Conservation (phyloP, 345 rosid species). For the Draba incana region DNA sequence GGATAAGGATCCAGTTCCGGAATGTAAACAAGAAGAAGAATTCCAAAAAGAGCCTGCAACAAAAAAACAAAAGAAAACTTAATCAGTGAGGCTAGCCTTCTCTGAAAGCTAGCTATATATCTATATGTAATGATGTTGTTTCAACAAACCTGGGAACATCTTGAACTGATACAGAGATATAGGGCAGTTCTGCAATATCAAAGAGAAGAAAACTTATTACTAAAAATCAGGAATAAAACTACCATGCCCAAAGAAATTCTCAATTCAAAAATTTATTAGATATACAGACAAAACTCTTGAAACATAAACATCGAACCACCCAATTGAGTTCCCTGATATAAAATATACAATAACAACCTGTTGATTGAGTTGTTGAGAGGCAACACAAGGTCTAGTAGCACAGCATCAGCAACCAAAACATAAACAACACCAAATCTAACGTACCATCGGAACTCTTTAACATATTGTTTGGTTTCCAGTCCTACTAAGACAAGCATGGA, state of each 20-base stretch:
- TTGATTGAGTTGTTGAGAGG: constrained; percentile 53
- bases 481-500: constrained; percentile 68
- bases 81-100: neutral
- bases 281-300: too few species aligned
- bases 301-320: neutral
- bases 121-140: too few species aligned
- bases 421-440: constrained; percentile 81
- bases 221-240: constrained; percentile 8
- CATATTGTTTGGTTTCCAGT: constrained; percentile 68
- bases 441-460: constrained; percentile 79
- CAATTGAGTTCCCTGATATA: constrained; percentile 15
- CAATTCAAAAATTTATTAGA: neutral
- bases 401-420: constrained; percentile 85
- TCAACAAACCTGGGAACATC: constrained; percentile 66
- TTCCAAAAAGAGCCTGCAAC: constrained; percentile 72
- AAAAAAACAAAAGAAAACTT: constrained; percentile 10
- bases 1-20: constrained; percentile 74
- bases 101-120: too few species aligned
- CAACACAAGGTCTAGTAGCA: constrained; percentile 71
- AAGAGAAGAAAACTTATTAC: constrained; percentile 18
- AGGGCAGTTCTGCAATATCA: constrained; percentile 56
- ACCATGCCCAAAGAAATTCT: neutral
- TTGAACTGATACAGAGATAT: constrained; percentile 60
- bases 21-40: constrained; percentile 68
- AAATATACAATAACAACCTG: constrained; percentile 45